Evolutionary conservation across 2,329 filamentous ascomycete species (phyloP).

Genomic region (Trichothecium roseum): DNA sequence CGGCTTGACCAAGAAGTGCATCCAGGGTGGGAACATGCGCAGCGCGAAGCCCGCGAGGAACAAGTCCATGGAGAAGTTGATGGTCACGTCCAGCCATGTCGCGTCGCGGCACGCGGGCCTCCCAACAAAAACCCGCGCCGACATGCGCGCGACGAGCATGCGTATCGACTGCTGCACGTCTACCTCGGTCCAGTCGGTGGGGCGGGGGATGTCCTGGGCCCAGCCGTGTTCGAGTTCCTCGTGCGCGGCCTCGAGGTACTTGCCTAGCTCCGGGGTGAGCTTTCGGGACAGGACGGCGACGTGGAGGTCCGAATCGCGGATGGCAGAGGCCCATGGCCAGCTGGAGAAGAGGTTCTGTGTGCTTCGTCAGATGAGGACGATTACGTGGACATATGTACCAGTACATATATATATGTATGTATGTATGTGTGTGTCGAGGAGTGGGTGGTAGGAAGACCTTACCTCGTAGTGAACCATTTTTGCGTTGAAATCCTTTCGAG

Average conservation of each 20-base stretch:
- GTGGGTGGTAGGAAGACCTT: too few relatives aligned
- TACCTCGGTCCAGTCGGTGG: slow-evolving; percentile 1
- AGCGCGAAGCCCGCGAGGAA: slow-evolving; percentile 5
- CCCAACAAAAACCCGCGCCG: slow-evolving; percentile 18
- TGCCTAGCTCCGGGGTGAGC: slow-evolving; percentile 3
- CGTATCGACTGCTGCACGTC: slow-evolving; percentile 3
- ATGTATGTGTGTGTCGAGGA: too few relatives aligned
- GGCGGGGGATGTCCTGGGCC: slow-evolving; percentile 1
- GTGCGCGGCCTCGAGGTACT: not conserved
- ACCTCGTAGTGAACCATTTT: not conserved
- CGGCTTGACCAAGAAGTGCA: slow-evolving; percentile 4
- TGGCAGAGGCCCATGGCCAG: not conserved
- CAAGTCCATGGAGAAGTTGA: slow-evolving; percentile 14
- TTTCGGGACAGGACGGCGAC: slow-evolving; percentile 1
- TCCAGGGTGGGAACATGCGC: slow-evolving; percentile 4
- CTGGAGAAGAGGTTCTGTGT: slow-evolving; percentile 1
- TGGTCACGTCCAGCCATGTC: slow-evolving; percentile 15
- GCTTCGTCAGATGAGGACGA: too few relatives aligned
- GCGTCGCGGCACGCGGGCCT: slow-evolving; percentile 15
- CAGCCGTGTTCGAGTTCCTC: slow-evolving; percentile 1
- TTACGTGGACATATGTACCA: too few relatives aligned
- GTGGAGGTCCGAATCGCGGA: slow-evolving; percentile 3
- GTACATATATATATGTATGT: too few relatives aligned
- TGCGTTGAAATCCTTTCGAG: slow-evolving; percentile 1
- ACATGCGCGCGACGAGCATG: slow-evolving; percentile 13